Evolutionary conservation across 148 eudicot genomes (phyloP), one percentile per base, ranked within the genome.

Genomic region (Cornus controversa): DNA sequence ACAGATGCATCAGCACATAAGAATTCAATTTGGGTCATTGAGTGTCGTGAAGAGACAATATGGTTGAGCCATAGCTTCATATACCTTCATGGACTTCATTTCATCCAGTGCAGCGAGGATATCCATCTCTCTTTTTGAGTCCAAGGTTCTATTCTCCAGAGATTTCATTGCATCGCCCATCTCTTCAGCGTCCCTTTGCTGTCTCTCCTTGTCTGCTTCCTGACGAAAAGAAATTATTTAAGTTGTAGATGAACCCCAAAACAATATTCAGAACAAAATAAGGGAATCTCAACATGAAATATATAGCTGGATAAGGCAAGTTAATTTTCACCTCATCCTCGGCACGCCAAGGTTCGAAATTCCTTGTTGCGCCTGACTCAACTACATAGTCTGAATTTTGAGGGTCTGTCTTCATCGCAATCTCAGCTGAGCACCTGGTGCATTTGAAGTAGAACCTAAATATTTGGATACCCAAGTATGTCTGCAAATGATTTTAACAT

Each of bases 121-220:
- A 72, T 96, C 98, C 99, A 96, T 96, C 75, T 96, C 99, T 53
- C 91, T 81, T 85, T 96, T 96, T 7, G 97, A 92, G 64, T 96
- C 99, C 79, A 85, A 70, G 0, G 99, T 92, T 78, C 99, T 82
- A 79, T 96, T 96, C 84, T 96, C 99, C 85, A 96, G 79, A 24
- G 99, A 92, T 73, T 96, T 96, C 99, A 96, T 93, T 8, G 97
- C 97, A 86, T 96, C 99, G 27, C 99, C 99, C 91, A 90, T 81
- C 88, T 96, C 99, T 80, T 96, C 99, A 28, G 89, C 86, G 36
- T 87, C 93, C 79, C 97, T 83, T 87, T 91, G 93, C 77, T 72
- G 80, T 34, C 86, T 82, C 80, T 93, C 94, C 70, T 87, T 86
- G 9, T 93, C 93, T 57, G 72, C 47, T 73, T 76, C 91, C 94